These are phyloP conservation scores for Didymella pinodella DNA, from an alignment of 2,329 filamentous ascomycete genomes.

Conservation along the genomic window DNA sequence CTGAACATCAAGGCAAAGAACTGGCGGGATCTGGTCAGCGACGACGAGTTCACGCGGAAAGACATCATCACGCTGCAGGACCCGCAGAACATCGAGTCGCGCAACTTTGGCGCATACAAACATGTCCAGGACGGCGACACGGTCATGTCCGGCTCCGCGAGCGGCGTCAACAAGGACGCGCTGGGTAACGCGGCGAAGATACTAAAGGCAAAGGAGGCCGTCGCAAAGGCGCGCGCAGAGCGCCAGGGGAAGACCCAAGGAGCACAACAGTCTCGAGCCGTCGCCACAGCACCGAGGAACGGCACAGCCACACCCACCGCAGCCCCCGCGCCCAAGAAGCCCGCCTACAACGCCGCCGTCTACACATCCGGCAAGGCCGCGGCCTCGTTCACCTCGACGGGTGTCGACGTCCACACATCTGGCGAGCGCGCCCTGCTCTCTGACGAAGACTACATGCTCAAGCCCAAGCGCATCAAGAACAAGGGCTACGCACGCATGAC, in stretches of 20 bases:
- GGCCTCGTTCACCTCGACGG: constrained; percentile 94
- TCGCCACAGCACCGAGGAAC: constrained; percentile 34
- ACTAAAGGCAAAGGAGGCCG: constrained; percentile 87
- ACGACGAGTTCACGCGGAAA: constrained; percentile 83
- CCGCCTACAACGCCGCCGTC: constrained; percentile 78
- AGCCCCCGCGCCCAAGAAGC: constrained; percentile 43
- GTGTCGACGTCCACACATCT: constrained; percentile 89
- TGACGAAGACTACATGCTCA: constrained; percentile 97
- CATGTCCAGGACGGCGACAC: constrained; percentile 85
- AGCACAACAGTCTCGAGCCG: constrained; percentile 27
- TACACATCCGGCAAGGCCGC: constrained; percentile 92
- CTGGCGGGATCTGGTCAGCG: constrained; percentile 89
- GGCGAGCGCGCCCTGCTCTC: constrained; percentile 84
- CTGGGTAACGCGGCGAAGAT: constrained; percentile 85
- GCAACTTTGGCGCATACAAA: constrained; percentile 88
- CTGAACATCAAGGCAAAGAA: constrained; percentile 97
- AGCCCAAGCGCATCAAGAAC: constrained; percentile 84
- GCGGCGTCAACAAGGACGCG: constrained; percentile 79
- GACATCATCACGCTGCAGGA: constrained; percentile 98
- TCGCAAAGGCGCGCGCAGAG: constrained; percentile 85
- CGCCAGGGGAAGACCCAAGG: constrained; percentile 58
- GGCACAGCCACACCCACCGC: constrained; percentile 38
- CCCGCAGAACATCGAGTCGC: constrained; percentile 83
- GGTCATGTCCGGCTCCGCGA: constrained; percentile 72
- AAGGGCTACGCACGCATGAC: constrained; percentile 92